Percentiles rank a stretch among this genome's conserved stretches.
Conservation (phyloP, 371 early-diverging fungal genomes). For the Conidiobolus incongruus region DNA sequence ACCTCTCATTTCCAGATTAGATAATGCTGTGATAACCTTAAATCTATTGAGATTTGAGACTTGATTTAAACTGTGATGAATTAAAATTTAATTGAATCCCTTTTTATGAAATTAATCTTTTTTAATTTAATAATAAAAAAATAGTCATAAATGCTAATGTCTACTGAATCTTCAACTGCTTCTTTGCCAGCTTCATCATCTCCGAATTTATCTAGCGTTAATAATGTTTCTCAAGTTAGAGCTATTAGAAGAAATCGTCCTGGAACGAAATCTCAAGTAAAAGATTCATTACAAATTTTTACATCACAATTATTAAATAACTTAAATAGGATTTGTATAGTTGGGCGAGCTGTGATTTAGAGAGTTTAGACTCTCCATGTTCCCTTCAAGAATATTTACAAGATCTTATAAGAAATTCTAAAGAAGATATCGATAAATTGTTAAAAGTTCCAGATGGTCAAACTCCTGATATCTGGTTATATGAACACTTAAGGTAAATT, state of each 20-base stretch:
- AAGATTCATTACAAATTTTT: background rate
- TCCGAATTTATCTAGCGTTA: too few species aligned
- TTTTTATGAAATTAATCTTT: too few species aligned
- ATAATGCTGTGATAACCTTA: too few species aligned
- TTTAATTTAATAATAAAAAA: too few species aligned
- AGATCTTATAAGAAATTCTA: conserved; percentile 23
- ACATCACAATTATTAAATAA: background rate
- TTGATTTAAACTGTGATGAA: too few species aligned
- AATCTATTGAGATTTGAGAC: too few species aligned
- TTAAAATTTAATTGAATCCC: too few species aligned
- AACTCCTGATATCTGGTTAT: conserved; percentile 60
- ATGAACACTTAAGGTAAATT: conserved; percentile 51
- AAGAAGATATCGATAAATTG: conserved; percentile 30
- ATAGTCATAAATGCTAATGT: too few species aligned
- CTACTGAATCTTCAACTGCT: too few species aligned
- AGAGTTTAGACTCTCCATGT: conserved; percentile 45
- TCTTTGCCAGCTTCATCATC: too few species aligned
- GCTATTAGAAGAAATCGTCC: conserved; percentile 11
- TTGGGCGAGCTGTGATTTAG: conserved; percentile 28
- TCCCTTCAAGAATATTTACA: conserved; percentile 73
- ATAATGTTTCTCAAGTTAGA: too few species aligned
- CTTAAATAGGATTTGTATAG: conserved; percentile 21
- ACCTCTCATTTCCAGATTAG: too few species aligned
- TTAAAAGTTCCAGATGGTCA: conserved; percentile 40
- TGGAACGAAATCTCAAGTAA: conserved; percentile 13